A percentile compares a stretch with the other conserved stretches of the same genome.
These are phyloP conservation scores for Penium margaritaceum DNA, from an alignment of 139 green algal species.

Conservation along the genomic window DNA sequence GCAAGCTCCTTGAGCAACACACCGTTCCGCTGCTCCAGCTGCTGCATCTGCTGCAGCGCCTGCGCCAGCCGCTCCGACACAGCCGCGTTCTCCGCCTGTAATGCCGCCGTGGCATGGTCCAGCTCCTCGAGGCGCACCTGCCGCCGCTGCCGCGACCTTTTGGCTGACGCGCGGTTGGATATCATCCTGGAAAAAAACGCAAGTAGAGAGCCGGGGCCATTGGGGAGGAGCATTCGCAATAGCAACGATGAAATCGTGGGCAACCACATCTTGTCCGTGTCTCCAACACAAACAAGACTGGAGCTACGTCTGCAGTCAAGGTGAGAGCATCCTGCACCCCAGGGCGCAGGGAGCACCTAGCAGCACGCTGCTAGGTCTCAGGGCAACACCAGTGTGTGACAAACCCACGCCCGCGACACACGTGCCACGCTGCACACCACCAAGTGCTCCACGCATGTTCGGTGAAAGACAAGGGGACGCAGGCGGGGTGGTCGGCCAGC, in stretches of 20 bases:
- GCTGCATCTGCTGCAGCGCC: neutral
- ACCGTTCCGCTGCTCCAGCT: no score
- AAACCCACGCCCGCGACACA: no score
- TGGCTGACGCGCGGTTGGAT: constrained; percentile 18
- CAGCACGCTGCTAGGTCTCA: neutral
- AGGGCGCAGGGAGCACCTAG: neutral
- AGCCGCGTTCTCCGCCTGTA: neutral
- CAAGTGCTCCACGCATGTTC: no score
- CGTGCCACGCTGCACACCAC: no score
- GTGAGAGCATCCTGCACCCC: neutral
- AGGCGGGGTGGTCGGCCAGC: no score
- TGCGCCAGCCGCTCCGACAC: neutral
- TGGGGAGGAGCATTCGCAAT: neutral
- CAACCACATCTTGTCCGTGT: neutral
- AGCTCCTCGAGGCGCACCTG: constrained; percentile 18
- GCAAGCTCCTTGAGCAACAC: no score
- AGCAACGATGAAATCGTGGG: neutral
- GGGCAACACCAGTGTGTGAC: neutral
- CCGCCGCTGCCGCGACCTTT: constrained; percentile 18
- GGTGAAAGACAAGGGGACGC: no score
- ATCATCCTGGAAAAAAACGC: neutral
- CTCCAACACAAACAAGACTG: neutral
- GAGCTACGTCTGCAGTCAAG: neutral
- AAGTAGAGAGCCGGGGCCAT: neutral
- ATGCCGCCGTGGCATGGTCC: neutral